These are phyloP conservation scores for Mycena floridula DNA, from an alignment of 768 basidiomycete species.

Conservation along the genomic window DNA sequence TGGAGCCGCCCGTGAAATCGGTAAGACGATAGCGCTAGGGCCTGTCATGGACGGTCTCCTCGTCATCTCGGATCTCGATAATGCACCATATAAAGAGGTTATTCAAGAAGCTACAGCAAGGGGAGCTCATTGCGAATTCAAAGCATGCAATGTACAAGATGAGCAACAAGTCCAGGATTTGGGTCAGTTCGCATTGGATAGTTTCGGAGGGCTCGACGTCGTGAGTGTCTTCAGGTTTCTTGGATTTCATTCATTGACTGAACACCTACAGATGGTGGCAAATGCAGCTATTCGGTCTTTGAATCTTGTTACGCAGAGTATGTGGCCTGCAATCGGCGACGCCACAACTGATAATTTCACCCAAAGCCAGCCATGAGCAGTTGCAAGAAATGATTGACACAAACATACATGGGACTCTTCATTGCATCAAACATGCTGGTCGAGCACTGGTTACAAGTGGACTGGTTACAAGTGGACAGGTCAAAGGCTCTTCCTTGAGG, in stretches of 20 bases:
- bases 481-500: not conserved
- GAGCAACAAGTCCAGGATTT: constrained; percentile 23
- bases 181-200: constrained; percentile 15
- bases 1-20: constrained; percentile 28
- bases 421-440: constrained; percentile 38
- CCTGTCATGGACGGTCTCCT: constrained; percentile 27
- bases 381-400: constrained; percentile 26
- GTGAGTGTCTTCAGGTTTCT: constrained; percentile 8
- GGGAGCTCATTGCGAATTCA: constrained; percentile 20
- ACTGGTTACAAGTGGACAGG: constrained; percentile 27
- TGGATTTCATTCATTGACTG: not conserved
- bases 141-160: constrained; percentile 17
- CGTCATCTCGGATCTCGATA: constrained; percentile 20
- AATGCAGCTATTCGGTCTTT: constrained; percentile 22
- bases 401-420: constrained; percentile 33
- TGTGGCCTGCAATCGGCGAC: not conserved
- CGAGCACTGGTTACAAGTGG: constrained; percentile 38
- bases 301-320: constrained; percentile 14
- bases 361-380: constrained; percentile 23
- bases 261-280: constrained; percentile 24
- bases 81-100: not conserved
- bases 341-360: not conserved
- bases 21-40: constrained; percentile 23
- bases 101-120: constrained; percentile 11
- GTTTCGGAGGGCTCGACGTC: constrained; percentile 20